These are phyloP conservation scores for Cytospora piceae DNA, from an alignment of 2,329 filamentous ascomycete species.

Conservation along the genomic window DNA sequence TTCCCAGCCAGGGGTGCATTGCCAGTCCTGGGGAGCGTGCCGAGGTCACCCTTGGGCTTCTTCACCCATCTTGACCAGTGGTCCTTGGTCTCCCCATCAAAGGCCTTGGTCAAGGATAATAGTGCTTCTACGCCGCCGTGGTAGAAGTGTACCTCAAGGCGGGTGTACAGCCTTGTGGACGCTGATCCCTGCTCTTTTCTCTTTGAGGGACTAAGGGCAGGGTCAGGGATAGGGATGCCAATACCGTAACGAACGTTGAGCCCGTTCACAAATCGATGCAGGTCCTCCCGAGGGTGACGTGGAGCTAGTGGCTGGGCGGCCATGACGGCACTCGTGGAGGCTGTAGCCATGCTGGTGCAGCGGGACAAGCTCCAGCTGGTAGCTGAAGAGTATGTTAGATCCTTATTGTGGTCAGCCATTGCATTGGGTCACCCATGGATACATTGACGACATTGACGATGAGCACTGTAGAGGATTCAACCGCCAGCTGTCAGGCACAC, in stretches of 20 bases:
- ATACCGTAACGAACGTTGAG: constrained; percentile 38
- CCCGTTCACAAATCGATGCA: constrained; percentile 29
- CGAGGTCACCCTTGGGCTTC: constrained; percentile 31
- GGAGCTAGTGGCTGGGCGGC: background rate
- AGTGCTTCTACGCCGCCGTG: constrained; percentile 29
- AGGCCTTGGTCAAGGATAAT: constrained; percentile 30
- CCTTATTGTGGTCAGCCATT: constrained; percentile 8
- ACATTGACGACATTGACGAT: too few relatives aligned
- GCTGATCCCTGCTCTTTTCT: constrained; percentile 30
- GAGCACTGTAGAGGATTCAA: background rate
- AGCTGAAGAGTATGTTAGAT: background rate
- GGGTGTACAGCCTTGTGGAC: constrained; percentile 22
- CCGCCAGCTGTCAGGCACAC: background rate
- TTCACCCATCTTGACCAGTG: constrained; percentile 33
- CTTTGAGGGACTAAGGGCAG: constrained; percentile 30
- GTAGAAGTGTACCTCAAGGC: constrained; percentile 35
- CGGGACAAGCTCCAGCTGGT: background rate
- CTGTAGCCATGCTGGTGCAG: background rate
- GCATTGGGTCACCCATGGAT: background rate
- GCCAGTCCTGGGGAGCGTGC: constrained; percentile 28
- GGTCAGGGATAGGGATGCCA: constrained; percentile 34
- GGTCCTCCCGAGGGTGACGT: constrained; percentile 15
- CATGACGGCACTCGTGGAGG: constrained; percentile 10
- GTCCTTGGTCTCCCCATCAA: constrained; percentile 33
- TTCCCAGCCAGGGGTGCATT: constrained; percentile 30